phyloP scores from a whole-genome alignment of 805 yeast species.

The Brettanomyces custersianus region DNA sequence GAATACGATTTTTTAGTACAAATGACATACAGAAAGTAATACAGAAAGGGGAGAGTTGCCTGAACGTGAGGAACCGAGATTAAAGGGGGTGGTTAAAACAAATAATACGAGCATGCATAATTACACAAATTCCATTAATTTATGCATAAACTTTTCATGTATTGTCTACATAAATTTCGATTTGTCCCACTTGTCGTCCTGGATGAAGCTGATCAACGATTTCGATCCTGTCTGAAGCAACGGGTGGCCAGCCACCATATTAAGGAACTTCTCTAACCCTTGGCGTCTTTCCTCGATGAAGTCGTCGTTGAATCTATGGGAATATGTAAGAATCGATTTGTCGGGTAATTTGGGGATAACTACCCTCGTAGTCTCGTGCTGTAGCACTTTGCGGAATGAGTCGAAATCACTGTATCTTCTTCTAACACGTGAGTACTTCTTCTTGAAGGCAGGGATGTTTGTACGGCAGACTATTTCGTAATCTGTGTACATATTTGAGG shows the following conservation, averaged over 20 bases:
- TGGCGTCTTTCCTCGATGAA: constrained; percentile 75
- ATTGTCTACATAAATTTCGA: constrained; percentile 8
- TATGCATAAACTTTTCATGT: background rate
- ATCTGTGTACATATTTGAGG: constrained; percentile 67
- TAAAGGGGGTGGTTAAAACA: too few species aligned
- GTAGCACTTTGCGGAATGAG: constrained; percentile 61
- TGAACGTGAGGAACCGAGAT: too few species aligned
- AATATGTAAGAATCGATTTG: constrained; percentile 49
- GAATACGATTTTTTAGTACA: too few species aligned
- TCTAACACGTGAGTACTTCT: constrained; percentile 57
- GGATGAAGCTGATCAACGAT: constrained; percentile 73
- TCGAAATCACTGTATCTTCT: constrained; percentile 90
- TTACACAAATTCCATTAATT: background rate
- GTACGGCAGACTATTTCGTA: constrained; percentile 86
- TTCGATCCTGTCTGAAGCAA: constrained; percentile 80
- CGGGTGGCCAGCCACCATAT: constrained; percentile 86
- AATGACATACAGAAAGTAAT: too few species aligned
- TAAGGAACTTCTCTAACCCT: constrained; percentile 74
- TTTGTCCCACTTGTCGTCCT: constrained; percentile 74
- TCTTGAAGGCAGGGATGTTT: constrained; percentile 79
- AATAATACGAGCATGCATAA: too few species aligned
- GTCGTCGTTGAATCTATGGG: constrained; percentile 69
- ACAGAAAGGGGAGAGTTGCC: too few species aligned
- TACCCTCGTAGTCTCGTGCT: constrained; percentile 70
- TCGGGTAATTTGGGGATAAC: constrained; percentile 86